These are phyloP conservation scores for Geotrichum ghanense DNA, from an alignment of 805 yeast species.

Conservation along the genomic window DNA sequence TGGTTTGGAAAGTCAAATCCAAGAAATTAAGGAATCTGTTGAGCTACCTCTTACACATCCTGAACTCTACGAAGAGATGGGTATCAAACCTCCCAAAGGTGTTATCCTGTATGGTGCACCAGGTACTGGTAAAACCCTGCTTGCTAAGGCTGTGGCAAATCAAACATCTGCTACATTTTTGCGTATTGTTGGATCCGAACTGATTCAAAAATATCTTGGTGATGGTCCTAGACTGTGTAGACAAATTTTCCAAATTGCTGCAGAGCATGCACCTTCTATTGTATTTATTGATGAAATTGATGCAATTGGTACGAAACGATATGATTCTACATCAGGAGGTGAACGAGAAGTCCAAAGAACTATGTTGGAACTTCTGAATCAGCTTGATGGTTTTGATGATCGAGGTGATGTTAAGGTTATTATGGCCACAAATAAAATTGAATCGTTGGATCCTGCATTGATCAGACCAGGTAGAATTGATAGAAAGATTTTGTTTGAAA, in stretches of 20 bases:
- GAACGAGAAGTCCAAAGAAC: constrained; percentile 97
- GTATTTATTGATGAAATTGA: constrained; percentile 98
- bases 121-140: constrained; percentile 91
- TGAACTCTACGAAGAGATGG: constrained; percentile 95
- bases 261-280: constrained; percentile 96
- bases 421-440: constrained; percentile 96
- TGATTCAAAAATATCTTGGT: constrained; percentile 93
- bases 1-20: constrained; percentile 90
- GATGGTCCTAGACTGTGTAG: constrained; percentile 94
- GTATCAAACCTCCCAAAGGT: constrained; percentile 97
- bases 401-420: constrained; percentile 95
- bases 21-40: constrained; percentile 95
- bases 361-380: constrained; percentile 90
- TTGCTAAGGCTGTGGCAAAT: constrained; percentile 97
- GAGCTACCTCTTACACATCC: constrained; percentile 95
- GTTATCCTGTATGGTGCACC: constrained; percentile 96
- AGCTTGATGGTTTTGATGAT: constrained; percentile 94
- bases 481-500: constrained; percentile 89
- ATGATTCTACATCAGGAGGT: constrained; percentile 85
- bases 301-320: constrained; percentile 97
- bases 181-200: constrained; percentile 93
- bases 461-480: constrained; percentile 97
- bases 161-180: constrained; percentile 94
- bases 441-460: constrained; percentile 88
- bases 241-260: constrained; percentile 92